phyloP scores from a whole-genome alignment of 2,329 filamentous ascomycete species.

The Ramularia endophylla region DNA sequence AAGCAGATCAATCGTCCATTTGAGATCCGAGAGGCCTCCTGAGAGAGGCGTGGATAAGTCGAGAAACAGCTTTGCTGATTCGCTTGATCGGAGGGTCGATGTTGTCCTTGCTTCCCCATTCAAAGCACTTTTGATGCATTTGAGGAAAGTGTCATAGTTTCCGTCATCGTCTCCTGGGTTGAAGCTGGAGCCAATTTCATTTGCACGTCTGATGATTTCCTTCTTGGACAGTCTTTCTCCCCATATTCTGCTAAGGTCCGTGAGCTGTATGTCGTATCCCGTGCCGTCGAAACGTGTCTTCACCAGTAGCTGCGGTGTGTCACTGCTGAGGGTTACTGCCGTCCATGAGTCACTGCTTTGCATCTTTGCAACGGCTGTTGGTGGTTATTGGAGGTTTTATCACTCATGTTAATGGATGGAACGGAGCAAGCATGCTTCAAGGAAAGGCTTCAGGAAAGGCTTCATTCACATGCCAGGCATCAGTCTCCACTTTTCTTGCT shows the following conservation, averaged over 20 bases:
- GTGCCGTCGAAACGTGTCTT: conserved; percentile 51
- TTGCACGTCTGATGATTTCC: conserved; percentile 58
- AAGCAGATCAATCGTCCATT: conserved; percentile 58
- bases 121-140: conserved; percentile 52
- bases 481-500: too few relatives aligned
- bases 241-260: conserved; percentile 71
- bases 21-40: conserved; percentile 54
- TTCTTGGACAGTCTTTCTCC: conserved; percentile 56
- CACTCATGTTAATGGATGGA: too few relatives aligned
- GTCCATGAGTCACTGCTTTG: conserved; percentile 13
- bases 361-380: conserved; percentile 3
- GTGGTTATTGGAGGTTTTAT: too few relatives aligned
- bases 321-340: conserved; percentile 10
- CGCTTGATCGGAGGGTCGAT: conserved; percentile 25
- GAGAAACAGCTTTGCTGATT: conserved; percentile 39
- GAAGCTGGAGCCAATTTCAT: conserved; percentile 61
- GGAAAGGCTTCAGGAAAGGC: too few relatives aligned
- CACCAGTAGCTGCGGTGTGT: conserved; percentile 56
- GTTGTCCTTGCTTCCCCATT: conserved; percentile 33
- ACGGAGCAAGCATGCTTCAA: too few relatives aligned
- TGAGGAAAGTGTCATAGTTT: conserved; percentile 62
- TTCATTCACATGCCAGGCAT: too few relatives aligned
- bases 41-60: conserved; percentile 57
- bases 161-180: conserved; percentile 64
- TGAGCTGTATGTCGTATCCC: conserved; percentile 61